phyloP scores from a whole-genome alignment of 768 basidiomycete genomes.

The Austroboletus eburneus region DNA sequence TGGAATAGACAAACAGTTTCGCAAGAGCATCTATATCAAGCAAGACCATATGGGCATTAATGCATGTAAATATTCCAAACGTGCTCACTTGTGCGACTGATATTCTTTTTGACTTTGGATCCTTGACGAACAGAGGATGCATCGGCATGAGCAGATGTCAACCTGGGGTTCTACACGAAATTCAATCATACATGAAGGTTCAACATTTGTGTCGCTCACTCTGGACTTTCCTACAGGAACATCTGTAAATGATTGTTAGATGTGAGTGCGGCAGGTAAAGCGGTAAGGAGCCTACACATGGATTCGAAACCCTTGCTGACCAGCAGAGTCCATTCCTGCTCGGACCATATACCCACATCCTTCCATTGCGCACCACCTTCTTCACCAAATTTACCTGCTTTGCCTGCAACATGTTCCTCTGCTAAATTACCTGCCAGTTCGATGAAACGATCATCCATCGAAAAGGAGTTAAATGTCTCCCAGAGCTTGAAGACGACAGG shows the following conservation, averaged over 20 bases:
- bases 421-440: slow-evolving; percentile 67
- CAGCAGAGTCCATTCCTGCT: slow-evolving; percentile 78
- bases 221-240: slow-evolving; percentile 59
- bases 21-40: slow-evolving; percentile 64
- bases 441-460: slow-evolving; percentile 70
- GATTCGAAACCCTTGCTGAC: slow-evolving; percentile 79
- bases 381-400: slow-evolving; percentile 46
- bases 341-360: slow-evolving; percentile 87
- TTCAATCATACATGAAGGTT: background rate
- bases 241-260: slow-evolving; percentile 23
- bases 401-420: slow-evolving; percentile 69
- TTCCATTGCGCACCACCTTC: slow-evolving; percentile 63
- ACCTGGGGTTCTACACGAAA: slow-evolving; percentile 49
- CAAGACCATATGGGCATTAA: background rate
- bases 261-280: slow-evolving; percentile 29
- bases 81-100: slow-evolving; percentile 54
- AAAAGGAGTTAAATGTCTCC: slow-evolving; percentile 73
- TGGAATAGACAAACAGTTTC: slow-evolving; percentile 83
- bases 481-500: slow-evolving; percentile 71
- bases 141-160: slow-evolving; percentile 71
- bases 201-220: slow-evolving; percentile 35
- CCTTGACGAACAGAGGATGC: slow-evolving; percentile 50
- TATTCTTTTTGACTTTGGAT: slow-evolving; percentile 63
- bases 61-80: background rate
- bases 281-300: slow-evolving; percentile 50